A percentile compares a stretch with the other conserved stretches of the same genome.
These are phyloP conservation scores for Fusarium sp. DNA, from an alignment of 2,329 filamentous ascomycete species.

Conservation along the genomic window DNA sequence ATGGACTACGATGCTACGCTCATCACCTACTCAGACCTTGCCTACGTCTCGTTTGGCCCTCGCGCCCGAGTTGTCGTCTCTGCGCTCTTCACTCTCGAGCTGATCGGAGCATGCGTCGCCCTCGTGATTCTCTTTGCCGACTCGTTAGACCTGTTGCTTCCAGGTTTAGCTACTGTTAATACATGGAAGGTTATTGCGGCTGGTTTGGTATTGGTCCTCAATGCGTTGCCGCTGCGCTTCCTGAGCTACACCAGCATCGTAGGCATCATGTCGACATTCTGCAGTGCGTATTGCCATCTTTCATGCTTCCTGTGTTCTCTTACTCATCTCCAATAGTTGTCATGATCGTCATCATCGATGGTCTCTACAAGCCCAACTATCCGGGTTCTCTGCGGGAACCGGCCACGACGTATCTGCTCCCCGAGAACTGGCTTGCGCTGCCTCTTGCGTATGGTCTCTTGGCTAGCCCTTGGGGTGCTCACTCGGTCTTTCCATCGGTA, in stretches of 20 bases:
- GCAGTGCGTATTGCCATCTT: slow-evolving; percentile 71
- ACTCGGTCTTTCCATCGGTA: slow-evolving; percentile 83
- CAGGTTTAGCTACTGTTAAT: slow-evolving; percentile 71
- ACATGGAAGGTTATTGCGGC: slow-evolving; percentile 91
- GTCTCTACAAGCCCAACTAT: slow-evolving; percentile 80
- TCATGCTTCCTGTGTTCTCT: background rate
- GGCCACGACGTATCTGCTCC: slow-evolving; percentile 83
- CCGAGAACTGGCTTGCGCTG: slow-evolving; percentile 86
- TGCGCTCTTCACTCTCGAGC: slow-evolving; percentile 86
- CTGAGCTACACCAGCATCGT: slow-evolving; percentile 92
- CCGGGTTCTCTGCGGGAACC: slow-evolving; percentile 89
- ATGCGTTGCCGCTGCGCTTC: slow-evolving; percentile 84
- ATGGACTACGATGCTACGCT: slow-evolving; percentile 86
- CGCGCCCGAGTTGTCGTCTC: slow-evolving; percentile 85
- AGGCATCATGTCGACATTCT: slow-evolving; percentile 90
- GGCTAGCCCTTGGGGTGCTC: slow-evolving; percentile 78
- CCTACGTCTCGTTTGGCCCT: slow-evolving; percentile 89
- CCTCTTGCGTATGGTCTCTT: slow-evolving; percentile 91
- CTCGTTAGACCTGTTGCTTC: slow-evolving; percentile 83
- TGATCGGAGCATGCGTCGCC: slow-evolving; percentile 89
- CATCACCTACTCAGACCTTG: slow-evolving; percentile 94
- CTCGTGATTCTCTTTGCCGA: slow-evolving; percentile 94
- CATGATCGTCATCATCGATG: slow-evolving; percentile 85
- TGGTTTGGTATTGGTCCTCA: slow-evolving; percentile 81
- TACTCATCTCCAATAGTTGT: slow-evolving; percentile 69